Evolutionary conservation across 208 protist species (phyloP), one percentile per base, ranked within the genome.

Genomic region (Crithidia expoeki): DNA sequence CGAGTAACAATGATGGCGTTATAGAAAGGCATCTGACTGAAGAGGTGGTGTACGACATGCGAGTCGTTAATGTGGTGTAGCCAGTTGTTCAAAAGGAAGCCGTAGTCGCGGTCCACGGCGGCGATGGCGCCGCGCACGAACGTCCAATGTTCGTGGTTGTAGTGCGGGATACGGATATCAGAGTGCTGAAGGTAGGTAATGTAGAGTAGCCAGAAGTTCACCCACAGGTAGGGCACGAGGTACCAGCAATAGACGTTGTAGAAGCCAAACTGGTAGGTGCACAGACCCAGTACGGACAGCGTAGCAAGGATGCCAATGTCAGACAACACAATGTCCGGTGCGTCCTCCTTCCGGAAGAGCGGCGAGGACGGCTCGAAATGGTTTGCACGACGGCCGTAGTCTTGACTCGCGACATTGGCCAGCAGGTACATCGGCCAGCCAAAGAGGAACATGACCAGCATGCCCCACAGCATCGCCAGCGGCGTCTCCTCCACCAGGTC

Each of bases 171-270:
- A 50, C 79, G 75, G 17, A 89, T 30, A 80, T 98, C 94, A 11
- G 94, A 91, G 79, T 98, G 97, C 85, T 98, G 97, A 60, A 98
- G 72, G 76, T 86, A 97, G 46, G 97, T 98, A 79, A 98, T 96
- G 72, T 79, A 85, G 27, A 96, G 71, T 5, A 98, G 88, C 89
- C 88, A 98, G 57, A 85, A 84, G 86, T 98, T 98, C 57, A 88
- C 81, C 77, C 95, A 91, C 40, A 97, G 65, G 72, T 96, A 95
- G 28, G 93, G 84, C 21, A 77, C 79, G 12, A 74, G 51, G 84
- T 97, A 98, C 86, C 84, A 96, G 76, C 76, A 89, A 16, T 84
- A 46, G 21, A 94, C 74, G 55, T 67, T 89, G 52, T 75, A 33
- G 50, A 83, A 61, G 57, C 92, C 92, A 59, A 83, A 94, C 50